phyloP scores from a whole-genome alignment of 129 eudicot species.

The Pseudognaphalium luteoalbum region DNA sequence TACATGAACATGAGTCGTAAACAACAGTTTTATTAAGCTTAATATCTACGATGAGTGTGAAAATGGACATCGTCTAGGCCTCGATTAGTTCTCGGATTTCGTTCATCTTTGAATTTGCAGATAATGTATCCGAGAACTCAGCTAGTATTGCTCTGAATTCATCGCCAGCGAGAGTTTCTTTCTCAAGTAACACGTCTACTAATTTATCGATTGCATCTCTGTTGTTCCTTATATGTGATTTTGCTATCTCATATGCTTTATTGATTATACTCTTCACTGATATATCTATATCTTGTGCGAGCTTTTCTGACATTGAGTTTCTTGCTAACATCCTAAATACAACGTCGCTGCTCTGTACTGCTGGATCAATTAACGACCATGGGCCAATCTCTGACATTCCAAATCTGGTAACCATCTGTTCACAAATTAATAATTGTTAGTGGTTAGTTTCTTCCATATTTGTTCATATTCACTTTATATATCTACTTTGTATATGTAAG shows the following conservation, averaged over 20 bases:
- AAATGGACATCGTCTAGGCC: conserved; percentile 34
- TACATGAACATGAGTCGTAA: not conserved
- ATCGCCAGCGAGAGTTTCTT: conserved; percentile 75
- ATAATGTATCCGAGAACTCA: conserved; percentile 44
- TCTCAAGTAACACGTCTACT: conserved; percentile 72
- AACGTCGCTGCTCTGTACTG: conserved; percentile 57
- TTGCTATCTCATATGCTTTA: conserved; percentile 68
- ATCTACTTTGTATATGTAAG: not conserved
- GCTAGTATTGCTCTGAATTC: conserved; percentile 70
- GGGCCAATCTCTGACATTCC: conserved; percentile 96
- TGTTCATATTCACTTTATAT: not conserved
- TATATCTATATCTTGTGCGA: conserved; percentile 74
- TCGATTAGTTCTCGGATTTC: conserved; percentile 47
- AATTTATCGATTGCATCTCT: conserved; percentile 73
- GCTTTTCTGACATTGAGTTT: conserved; percentile 83
- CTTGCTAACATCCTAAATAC: conserved; percentile 79
- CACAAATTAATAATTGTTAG: not conserved
- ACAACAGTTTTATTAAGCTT: not conserved
- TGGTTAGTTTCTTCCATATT: not conserved
- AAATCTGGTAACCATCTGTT: conserved; percentile 72
- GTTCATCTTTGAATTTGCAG: conserved; percentile 18
- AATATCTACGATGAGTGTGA: conserved; percentile 2
- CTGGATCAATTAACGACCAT: conserved; percentile 74
- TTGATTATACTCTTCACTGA: conserved; percentile 55
- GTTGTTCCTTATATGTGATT: conserved; percentile 55